phyloP scores from a whole-genome alignment of 1,284 basidiomycete species.

The Schizophyllum commune region DNA sequence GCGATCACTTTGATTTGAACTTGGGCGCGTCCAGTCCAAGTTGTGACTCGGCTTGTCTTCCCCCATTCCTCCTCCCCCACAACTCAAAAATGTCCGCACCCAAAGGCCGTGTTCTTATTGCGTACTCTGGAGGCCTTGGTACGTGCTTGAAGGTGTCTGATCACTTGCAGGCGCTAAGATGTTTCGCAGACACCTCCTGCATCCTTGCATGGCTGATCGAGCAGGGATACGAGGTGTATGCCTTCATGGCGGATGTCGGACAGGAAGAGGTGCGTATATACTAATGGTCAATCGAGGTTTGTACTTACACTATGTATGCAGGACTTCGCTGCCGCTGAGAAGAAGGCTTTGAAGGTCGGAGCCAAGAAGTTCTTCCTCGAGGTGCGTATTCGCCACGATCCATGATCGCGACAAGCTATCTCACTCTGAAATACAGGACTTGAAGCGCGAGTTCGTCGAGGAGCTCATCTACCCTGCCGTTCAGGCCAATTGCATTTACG shows the following conservation, averaged over 20 bases:
- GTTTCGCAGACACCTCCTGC: constrained; percentile 79
- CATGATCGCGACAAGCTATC: background rate
- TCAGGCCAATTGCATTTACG: constrained; percentile 99
- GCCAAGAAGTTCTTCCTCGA: constrained; percentile 94
- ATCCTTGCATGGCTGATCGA: constrained; percentile 98
- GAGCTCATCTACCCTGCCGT: constrained; percentile 97
- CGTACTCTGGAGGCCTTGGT: constrained; percentile 98
- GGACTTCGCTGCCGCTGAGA: constrained; percentile 92
- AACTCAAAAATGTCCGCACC: constrained; percentile 8
- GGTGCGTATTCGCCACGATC: constrained; percentile 31
- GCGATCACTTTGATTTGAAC: background rate
- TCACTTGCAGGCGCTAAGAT: background rate
- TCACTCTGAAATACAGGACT: constrained; percentile 50
- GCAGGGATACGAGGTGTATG: constrained; percentile 94
- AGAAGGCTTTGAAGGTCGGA: constrained; percentile 89
- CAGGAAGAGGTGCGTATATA: constrained; percentile 77
- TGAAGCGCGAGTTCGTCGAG: constrained; percentile 93
- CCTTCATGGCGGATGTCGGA: constrained; percentile 99
- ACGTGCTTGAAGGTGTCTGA: constrained; percentile 23
- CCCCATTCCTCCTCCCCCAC: background rate
- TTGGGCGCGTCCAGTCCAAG: background rate
- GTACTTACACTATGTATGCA: constrained; percentile 20
- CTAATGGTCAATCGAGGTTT: background rate
- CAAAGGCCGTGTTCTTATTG: constrained; percentile 79
- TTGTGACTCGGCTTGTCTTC: background rate